A percentile compares a stretch with the other conserved stretches of the same genome.
Evolutionary conservation across 345 rosid genomes (phyloP).

Genomic region (Schrenkiella parvula): DNA sequence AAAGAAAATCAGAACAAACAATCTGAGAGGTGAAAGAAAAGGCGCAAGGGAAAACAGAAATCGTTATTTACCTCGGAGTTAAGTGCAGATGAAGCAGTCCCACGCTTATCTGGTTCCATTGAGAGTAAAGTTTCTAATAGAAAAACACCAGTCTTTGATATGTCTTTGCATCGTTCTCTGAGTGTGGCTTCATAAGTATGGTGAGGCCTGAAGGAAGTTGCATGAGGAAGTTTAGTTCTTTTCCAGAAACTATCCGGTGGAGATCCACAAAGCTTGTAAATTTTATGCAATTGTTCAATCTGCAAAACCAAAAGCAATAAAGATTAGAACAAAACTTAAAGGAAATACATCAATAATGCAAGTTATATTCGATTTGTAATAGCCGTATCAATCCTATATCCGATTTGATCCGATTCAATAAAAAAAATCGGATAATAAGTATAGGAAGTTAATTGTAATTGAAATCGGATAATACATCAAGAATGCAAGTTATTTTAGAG

Average conservation of each 20-base stretch:
- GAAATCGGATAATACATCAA: too few relatives aligned
- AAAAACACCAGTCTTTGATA: conserved; percentile 37
- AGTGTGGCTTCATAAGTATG: conserved; percentile 52
- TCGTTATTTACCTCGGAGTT: conserved; percentile 42
- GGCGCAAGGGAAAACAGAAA: not conserved
- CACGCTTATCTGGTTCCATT: conserved; percentile 65
- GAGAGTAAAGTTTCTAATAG: conserved; percentile 60
- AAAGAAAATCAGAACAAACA: not conserved
- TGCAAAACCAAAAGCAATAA: conserved; percentile 9
- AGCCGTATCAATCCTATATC: too few relatives aligned
- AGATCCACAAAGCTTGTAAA: conserved; percentile 73
- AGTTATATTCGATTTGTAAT: not conserved
- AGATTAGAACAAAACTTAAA: not conserved
- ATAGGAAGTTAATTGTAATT: too few relatives aligned
- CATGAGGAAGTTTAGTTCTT: conserved; percentile 47
- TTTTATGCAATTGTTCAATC: conserved; percentile 81
- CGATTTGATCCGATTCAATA: too few relatives aligned
- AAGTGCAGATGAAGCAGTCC: conserved; percentile 71
- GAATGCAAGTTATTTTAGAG: not conserved
- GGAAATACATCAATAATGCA: not conserved
- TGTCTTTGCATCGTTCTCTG: conserved; percentile 50
- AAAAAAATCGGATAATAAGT: too few relatives aligned
- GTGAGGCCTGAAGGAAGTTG: conserved; percentile 57
- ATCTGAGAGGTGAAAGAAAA: not conserved
- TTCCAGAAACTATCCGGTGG: conserved; percentile 71